Evolutionary conservation across 441 rosid species (phyloP).

Genomic region (Arabidopsis lyrata): DNA sequence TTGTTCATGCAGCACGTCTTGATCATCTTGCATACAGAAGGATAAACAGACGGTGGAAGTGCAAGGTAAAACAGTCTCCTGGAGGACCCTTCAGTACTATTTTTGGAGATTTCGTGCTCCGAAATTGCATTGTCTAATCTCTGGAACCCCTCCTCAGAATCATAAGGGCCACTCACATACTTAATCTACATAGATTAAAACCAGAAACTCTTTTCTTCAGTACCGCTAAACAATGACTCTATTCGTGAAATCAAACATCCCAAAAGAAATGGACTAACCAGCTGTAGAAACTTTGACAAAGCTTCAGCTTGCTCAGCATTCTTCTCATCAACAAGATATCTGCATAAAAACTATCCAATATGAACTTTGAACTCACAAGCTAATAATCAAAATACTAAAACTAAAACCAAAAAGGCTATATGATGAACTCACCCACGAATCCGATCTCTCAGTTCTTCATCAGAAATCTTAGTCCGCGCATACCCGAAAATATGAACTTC

Average conservation of each 20-base stretch:
- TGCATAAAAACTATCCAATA: conserved; percentile 42
- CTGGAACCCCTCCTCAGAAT: conserved; percentile 76
- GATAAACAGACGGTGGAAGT: conserved; percentile 97
- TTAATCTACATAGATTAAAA: conserved; percentile 66
- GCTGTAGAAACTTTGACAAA: conserved; percentile 71
- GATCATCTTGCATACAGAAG: conserved; percentile 95
- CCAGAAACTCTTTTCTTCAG: conserved; percentile 35
- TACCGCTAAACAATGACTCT: not conserved
- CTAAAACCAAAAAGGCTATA: not conserved
- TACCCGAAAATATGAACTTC: conserved; percentile 98
- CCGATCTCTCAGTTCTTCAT: conserved; percentile 78
- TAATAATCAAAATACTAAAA: not conserved
- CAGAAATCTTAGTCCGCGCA: conserved; percentile 95
- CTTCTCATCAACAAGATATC: conserved; percentile 72
- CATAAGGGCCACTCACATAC: conserved; percentile 95
- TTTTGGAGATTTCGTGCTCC: conserved; percentile 72
- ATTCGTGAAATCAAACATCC: conserved; percentile 27
- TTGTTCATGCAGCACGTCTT: conserved; percentile 82
- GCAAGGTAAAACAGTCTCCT: conserved; percentile 95
- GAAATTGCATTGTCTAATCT: conserved; percentile 76
- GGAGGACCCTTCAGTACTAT: conserved; percentile 81
- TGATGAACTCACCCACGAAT: conserved; percentile 70
- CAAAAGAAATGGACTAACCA: conserved; percentile 62
- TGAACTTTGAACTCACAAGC: conserved; percentile 4
- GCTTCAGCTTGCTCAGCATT: conserved; percentile 56